These are phyloP conservation scores for Mycogone perniciosa DNA, from an alignment of 2,329 filamentous ascomycete species.

Conservation along the genomic window DNA sequence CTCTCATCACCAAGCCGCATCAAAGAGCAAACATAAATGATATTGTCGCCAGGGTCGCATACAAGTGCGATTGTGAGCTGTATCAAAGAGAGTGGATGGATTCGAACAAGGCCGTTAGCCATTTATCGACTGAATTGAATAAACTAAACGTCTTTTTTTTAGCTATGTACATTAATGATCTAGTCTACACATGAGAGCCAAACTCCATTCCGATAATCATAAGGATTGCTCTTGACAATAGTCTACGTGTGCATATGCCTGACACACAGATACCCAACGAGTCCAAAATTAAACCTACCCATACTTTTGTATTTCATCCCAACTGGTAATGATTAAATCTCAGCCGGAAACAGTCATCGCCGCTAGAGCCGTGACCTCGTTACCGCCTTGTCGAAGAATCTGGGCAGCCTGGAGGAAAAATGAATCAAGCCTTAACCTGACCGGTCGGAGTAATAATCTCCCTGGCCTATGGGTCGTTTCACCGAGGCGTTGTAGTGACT, in stretches of 20 bases:
- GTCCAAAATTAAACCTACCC: too few relatives aligned
- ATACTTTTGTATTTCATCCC: not conserved
- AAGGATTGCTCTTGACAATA: not conserved
- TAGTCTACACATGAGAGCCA: not conserved
- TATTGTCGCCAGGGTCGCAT: too few relatives aligned
- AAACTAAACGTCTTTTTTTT: too few relatives aligned
- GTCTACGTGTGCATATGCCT: not conserved
- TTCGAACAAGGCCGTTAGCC: too few relatives aligned
- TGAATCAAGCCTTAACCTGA: conserved; percentile 32
- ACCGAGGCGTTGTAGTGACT: conserved; percentile 29
- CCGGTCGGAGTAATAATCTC: conserved; percentile 29
- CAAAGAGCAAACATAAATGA: too few relatives aligned
- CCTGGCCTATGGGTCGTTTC: conserved; percentile 25
- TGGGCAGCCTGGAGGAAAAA: conserved; percentile 33
- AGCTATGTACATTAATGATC: too few relatives aligned
- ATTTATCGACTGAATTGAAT: too few relatives aligned
- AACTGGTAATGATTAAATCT: not conserved
- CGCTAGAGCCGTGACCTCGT: conserved; percentile 1
- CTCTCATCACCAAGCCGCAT: too few relatives aligned
- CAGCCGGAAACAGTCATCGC: not conserved
- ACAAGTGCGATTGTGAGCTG: too few relatives aligned
- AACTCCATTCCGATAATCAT: not conserved
- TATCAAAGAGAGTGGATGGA: too few relatives aligned
- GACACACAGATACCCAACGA: not conserved
- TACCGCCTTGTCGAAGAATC: conserved; percentile 19